Conservation (phyloP, 441 rosid genomes). For the Erysimum cheiri region DNA sequence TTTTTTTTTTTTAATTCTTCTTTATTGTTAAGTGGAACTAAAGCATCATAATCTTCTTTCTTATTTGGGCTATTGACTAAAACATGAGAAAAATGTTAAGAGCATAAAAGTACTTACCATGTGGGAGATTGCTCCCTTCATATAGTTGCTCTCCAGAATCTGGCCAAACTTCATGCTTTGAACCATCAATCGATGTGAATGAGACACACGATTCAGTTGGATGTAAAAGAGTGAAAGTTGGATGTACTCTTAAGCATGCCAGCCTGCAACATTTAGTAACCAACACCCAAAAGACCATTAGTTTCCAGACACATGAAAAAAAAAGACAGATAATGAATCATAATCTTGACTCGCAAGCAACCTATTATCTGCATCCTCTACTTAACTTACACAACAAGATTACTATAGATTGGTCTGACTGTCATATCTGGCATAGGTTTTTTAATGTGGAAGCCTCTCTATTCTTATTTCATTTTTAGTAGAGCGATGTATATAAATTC, state of each 20-base stretch:
- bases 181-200: slow-evolving; percentile 75
- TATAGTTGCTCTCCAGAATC: slow-evolving; percentile 62
- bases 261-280: slow-evolving; percentile 44
- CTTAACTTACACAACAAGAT: background rate
- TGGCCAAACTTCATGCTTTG: slow-evolving; percentile 85
- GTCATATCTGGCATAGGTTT: background rate
- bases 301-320: background rate
- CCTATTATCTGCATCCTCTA: background rate
- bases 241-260: slow-evolving; percentile 89
- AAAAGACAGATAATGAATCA: background rate
- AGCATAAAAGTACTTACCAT: slow-evolving; percentile 47
- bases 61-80: background rate
- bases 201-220: slow-evolving; percentile 73
- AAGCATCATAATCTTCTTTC: too few species aligned
- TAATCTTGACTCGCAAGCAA: background rate
- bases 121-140: slow-evolving; percentile 68
- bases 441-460: background rate
- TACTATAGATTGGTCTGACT: slow-evolving; percentile 3
- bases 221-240: slow-evolving; percentile 69
- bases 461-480: background rate
- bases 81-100: slow-evolving; percentile 9
- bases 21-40: too few species aligned
- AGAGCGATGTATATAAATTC: background rate
- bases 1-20: too few species aligned
- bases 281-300: slow-evolving; percentile 10